Evolutionary conservation across 352 stramenopile species (phyloP), one percentile per base, ranked within the genome.

Genomic region (Pythium rhizo-oryzae): DNA sequence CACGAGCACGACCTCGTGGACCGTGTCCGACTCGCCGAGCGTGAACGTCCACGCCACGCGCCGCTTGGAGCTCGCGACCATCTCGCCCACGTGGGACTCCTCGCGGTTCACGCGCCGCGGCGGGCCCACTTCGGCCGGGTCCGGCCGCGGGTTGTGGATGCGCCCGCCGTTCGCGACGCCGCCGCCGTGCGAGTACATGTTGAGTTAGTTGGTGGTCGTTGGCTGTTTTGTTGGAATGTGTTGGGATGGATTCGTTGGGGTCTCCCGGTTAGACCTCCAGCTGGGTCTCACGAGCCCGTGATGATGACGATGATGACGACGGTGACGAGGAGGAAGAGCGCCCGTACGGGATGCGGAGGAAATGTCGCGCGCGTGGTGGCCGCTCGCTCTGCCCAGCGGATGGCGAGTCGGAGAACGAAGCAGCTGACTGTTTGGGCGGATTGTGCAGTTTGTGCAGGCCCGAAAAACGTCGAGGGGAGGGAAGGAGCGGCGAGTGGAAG

Each of bases 31-130:
- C 44, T 94, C 85, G 57, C 88, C 86, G 44, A 96, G 73, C 44
- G 86, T 88, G 58, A 96, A 96, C 46, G 83, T 86, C 87, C 87
- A 95, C 51, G 82, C 78, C 58, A 93, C 84, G 62, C 87, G 85
- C 71, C 91, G 92, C 79, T 95, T 94, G 46, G 87, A 93, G 24
- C 78, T 73, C n/a, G 87, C 82, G 21, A 95, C 78, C 58, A 83
- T 81, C 76, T 93, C 84, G 49, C 88, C 88, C 41, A 96, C 88
- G 68, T 94, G 81, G 57, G 82, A 84, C 62, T 93, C 84, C 25
- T 93, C 84, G 24, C 84, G 83, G 50, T 79, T 68, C 30, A 94
- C 76, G 61, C 88, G 88, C 59, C 91, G 91, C 33, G 86, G 84
- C 46, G 84, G 84, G 0, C 84, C 88, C 33, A 71, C 71, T 71